Percentiles rank a stretch among this genome's conserved stretches.
Evolutionary conservation across 768 basidiomycete species (phyloP).

Genomic region (Leucosporidium yakuticum): DNA sequence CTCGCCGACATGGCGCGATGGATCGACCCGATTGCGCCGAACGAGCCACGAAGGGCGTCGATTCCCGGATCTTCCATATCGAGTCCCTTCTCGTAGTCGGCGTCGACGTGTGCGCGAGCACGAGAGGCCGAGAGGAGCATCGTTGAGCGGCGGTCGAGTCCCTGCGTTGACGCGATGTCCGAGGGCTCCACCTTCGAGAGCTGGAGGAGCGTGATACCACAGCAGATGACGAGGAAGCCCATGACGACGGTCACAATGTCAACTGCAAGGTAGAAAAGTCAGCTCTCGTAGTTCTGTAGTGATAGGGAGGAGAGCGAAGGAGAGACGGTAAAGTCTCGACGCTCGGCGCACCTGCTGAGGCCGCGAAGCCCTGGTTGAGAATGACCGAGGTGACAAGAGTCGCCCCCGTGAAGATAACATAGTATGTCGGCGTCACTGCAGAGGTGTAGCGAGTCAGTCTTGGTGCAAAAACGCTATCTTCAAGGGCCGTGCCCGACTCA

Average conservation of each 20-base stretch:
- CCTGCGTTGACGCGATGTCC: conserved; percentile 52
- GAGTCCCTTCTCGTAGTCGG: conserved; percentile 57
- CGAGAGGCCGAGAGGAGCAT: conserved; percentile 83
- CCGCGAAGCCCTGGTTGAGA: conserved; percentile 81
- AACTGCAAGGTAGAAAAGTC: conserved; percentile 31
- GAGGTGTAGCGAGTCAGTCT: background rate
- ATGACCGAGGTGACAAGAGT: conserved; percentile 50
- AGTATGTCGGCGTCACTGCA: conserved; percentile 39
- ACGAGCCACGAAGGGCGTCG: conserved; percentile 70
- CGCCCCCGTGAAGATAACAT: conserved; percentile 44
- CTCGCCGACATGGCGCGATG: conserved; percentile 47
- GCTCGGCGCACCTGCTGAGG: conserved; percentile 48
- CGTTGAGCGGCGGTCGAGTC: conserved; percentile 80
- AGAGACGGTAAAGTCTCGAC: no score
- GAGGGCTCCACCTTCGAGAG: conserved; percentile 90
- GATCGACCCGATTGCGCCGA: conserved; percentile 79
- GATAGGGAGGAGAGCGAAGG: no score
- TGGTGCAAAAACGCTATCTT: background rate
- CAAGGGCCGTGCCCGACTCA: background rate
- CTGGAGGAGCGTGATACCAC: conserved; percentile 91
- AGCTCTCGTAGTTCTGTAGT: no score
- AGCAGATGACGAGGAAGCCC: conserved; percentile 81
- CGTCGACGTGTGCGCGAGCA: conserved; percentile 43
- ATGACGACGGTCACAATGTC: conserved; percentile 79
- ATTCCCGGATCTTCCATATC: conserved; percentile 85